Evolutionary conservation across 164 flowering plant species (phyloP).

Genomic region (Litsea cubeba): DNA sequence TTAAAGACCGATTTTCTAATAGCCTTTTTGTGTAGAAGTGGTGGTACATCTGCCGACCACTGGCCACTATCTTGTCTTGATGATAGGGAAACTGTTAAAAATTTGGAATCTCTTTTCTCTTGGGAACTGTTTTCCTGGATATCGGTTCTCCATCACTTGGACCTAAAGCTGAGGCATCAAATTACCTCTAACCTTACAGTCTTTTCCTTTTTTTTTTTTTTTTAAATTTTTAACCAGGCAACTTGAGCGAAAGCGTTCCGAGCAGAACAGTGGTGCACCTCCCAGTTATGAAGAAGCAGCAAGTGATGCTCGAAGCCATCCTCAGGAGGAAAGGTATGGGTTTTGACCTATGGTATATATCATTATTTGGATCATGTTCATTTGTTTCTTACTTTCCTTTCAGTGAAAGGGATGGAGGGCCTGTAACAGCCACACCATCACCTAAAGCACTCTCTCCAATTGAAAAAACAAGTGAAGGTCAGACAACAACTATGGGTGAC

Average conservation of each 20-base stretch:
- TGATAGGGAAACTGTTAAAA: not conserved
- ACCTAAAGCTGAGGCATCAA: no score
- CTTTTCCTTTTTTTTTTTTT: not conserved
- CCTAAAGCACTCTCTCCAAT: slow-evolving; percentile 51
- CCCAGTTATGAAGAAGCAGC: slow-evolving; percentile 93
- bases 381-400: slow-evolving; percentile 13
- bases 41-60: slow-evolving; percentile 40
- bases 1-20: not conserved
- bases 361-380: not conserved
- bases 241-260: slow-evolving; percentile 63
- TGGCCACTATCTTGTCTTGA: slow-evolving; percentile 36
- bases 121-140: not conserved
- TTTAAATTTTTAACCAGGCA: slow-evolving; percentile 22
- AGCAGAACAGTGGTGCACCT: slow-evolving; percentile 71
- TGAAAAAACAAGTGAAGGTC: slow-evolving; percentile 30
- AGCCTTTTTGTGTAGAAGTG: slow-evolving; percentile 43
- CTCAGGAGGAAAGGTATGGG: slow-evolving; percentile 60
- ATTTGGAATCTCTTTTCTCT: no score
- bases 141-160: not conserved
- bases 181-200: no score
- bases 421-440: slow-evolving; percentile 32
- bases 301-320: slow-evolving; percentile 50
- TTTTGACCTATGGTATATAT: not conserved
- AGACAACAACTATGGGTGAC: slow-evolving; percentile 22
- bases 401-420: slow-evolving; percentile 52